Evolutionary conservation across 345 rosid genomes (phyloP).

Genomic region (Eucalyptus polyanthemos): DNA sequence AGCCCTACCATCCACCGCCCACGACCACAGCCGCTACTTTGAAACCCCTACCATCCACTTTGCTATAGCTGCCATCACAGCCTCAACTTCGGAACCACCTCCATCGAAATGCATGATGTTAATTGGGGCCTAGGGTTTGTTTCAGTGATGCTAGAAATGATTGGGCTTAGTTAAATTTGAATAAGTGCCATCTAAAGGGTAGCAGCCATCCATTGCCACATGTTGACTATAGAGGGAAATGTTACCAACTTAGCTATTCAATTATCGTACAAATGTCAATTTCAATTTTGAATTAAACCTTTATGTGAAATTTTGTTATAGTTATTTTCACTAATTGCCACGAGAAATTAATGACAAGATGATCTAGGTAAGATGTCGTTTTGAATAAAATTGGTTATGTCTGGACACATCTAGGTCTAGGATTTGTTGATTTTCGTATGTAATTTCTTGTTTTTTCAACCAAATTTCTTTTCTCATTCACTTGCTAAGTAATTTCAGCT

Average conservation of each 20-base stretch:
- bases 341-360: neutral
- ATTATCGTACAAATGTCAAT: no score
- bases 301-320: rapidly evolving
- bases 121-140: neutral
- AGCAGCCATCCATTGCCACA: neutral
- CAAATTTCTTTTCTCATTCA: neutral
- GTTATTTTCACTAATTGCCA: neutral
- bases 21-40: neutral
- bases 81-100: neutral
- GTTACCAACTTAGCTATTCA: neutral
- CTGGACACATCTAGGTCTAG: neutral
- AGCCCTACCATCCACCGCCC: neutral
- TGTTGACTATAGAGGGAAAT: no score
- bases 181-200: neutral
- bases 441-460: neutral
- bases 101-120: neutral
- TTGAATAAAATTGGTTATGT: neutral
- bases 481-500: neutral
- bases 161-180: neutral
- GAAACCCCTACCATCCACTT: neutral
- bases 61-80: neutral
- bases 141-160: neutral
- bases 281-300: no score
- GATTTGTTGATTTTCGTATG: neutral
- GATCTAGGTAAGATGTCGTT: rapidly evolving